Evolutionary conservation across 208 protist genomes (phyloP).

Genomic region (Vickermania ingenoplastis): DNA sequence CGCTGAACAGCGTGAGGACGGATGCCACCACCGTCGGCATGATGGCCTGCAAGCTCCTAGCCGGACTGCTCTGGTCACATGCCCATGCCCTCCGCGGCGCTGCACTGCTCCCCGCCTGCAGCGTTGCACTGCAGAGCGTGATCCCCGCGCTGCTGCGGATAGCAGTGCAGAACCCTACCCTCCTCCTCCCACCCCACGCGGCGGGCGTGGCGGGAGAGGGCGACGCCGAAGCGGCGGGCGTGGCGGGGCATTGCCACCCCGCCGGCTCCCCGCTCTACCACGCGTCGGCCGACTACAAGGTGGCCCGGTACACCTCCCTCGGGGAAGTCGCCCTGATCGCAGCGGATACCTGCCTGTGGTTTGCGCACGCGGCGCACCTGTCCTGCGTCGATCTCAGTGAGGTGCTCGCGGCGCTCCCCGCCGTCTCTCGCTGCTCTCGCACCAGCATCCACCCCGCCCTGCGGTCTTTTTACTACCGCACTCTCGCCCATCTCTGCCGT

Average conservation of each 20-base stretch:
- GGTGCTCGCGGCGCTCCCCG: constrained; percentile 35
- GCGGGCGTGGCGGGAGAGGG: constrained; percentile 19
- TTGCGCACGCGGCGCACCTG: constrained; percentile 15
- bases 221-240: constrained; percentile 15
- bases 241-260: constrained; percentile 27
- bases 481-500: constrained; percentile 27
- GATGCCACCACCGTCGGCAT: constrained; percentile 45
- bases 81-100: constrained; percentile 3
- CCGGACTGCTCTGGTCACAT: constrained; percentile 31
- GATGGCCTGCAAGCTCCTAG: constrained; percentile 56
- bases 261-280: constrained; percentile 61
- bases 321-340: constrained; percentile 59
- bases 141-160: constrained; percentile 51
- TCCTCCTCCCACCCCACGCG: too few species aligned
- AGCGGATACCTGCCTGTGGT: constrained; percentile 47
- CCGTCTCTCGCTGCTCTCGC: constrained; percentile 36
- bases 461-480: constrained; percentile 48
- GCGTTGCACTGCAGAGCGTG: constrained; percentile 17
- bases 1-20: constrained; percentile 26
- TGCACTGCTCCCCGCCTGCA: constrained; percentile 6
- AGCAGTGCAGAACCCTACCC: constrained; percentile 56
- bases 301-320: constrained; percentile 59
- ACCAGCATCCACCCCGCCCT: constrained; percentile 52
- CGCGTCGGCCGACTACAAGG: constrained; percentile 27
- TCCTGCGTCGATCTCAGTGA: constrained; percentile 18